Base-by-base conservation (phyloP, 305 asterid genomes). In the Stenogyne calaminthoides region DNA sequence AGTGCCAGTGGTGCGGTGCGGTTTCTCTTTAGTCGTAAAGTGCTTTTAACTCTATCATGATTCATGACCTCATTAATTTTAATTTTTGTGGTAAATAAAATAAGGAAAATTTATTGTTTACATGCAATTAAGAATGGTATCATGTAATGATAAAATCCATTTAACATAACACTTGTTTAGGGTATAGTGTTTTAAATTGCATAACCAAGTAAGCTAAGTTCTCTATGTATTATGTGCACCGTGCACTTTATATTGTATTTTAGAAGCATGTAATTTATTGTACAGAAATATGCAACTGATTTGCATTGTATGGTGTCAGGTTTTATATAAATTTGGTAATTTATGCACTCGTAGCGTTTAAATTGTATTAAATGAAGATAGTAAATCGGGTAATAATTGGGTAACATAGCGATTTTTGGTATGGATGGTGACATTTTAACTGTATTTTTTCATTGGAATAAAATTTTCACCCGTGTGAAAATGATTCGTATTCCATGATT, bases 341-440 rank as follows among this genome's bases (percentile, higher is more conserved):
- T n/a, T n/a, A n/a, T n/a, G n/a, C n/a, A n/a, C n/a, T n/a, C n/a
- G n/a, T n/a, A n/a, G n/a, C n/a, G n/a, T n/a, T n/a, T n/a, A n/a
- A n/a, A n/a, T n/a, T n/a, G n/a, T n/a, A n/a, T n/a, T n/a, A n/a
- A n/a, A n/a, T n/a, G n/a, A n/a, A n/a, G n/a, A n/a, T n/a, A n/a
- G n/a, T n/a, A n/a, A n/a, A n/a, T n/a, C n/a, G n/a, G n/a, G n/a
- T n/a, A n/a, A 36, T 36, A 11, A 14, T 14, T 59, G 10, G 51
- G 27, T 62, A 11, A 2, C 54, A n/a, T n/a, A n/a, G n/a, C n/a
- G 29, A 12, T 52, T 81, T 44, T 64, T 66, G 83, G 77, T 75
- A 72, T 32, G 72, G 90, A 86, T 81, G 76, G 79, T 68, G 90
- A 86, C 86, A 70, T 63, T 52, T 27, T 80, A 83, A 77, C 84